Conservation (phyloP, 108 stramenopile species). For the Nitzschia sp. region DNA sequence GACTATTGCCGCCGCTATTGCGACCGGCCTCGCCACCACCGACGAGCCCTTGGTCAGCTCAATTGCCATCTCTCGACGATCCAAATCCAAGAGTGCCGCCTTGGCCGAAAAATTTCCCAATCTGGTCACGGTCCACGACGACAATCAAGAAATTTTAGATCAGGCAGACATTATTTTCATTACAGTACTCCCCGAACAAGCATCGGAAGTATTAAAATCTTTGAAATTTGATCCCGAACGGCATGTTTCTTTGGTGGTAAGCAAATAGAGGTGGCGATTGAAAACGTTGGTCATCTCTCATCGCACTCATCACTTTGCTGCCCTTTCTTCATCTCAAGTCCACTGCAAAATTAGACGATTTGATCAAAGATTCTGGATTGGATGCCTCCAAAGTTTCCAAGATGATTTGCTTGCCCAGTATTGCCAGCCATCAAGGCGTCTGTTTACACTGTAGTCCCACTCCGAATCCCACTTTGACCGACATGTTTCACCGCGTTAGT, state of each 20-base stretch:
- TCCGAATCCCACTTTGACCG: slow-evolving; percentile 15
- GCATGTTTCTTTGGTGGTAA: slow-evolving; percentile 78
- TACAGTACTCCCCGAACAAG: slow-evolving; percentile 69
- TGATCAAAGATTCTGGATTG: slow-evolving; percentile 32
- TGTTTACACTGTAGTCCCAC: slow-evolving; percentile 27
- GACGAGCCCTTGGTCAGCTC: slow-evolving; percentile 7
- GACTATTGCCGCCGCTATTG: slow-evolving; percentile 80
- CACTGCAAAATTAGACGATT: slow-evolving; percentile 34
- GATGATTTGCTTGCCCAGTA: slow-evolving; percentile 82
- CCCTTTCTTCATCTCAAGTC: slow-evolving; percentile 20
- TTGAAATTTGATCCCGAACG: slow-evolving; percentile 52
- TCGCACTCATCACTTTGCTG: background rate
- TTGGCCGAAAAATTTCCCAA: slow-evolving; percentile 45
- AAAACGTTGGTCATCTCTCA: background rate
- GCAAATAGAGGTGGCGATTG: slow-evolving; percentile 12
- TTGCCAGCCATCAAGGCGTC: slow-evolving; percentile 59
- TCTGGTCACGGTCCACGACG: slow-evolving; percentile 55
- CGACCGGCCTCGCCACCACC: slow-evolving; percentile 56
- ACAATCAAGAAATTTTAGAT: slow-evolving; percentile 72
- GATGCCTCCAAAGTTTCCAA: slow-evolving; percentile 53
- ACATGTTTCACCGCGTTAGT: slow-evolving; percentile 38
- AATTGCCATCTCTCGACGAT: slow-evolving; percentile 64
- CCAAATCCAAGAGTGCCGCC: slow-evolving; percentile 50
- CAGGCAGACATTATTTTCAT: slow-evolving; percentile 73
- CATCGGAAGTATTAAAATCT: slow-evolving; percentile 47